These are phyloP conservation scores for Ceratocystis lukuohia DNA, from an alignment of 2,329 filamentous ascomycete genomes.

Conservation along the genomic window DNA sequence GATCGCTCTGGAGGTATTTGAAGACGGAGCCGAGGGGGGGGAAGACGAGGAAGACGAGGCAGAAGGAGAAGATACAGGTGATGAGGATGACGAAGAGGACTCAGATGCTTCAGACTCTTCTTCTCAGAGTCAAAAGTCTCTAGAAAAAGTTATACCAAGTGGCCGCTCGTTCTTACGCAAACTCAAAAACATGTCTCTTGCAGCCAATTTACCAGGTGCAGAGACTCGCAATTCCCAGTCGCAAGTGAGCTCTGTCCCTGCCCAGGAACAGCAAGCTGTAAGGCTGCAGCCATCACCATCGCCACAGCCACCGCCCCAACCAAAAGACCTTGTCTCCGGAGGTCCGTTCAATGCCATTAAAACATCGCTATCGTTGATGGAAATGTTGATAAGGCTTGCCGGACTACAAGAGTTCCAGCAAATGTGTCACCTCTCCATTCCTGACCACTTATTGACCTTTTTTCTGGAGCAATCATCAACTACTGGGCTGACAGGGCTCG, in stretches of 20 bases:
- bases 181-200: neutral
- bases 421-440: constrained; percentile 74
- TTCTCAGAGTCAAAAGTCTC: constrained; percentile 12
- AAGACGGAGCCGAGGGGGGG: constrained; percentile 40
- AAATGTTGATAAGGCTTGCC: constrained; percentile 74
- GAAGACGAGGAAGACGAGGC: constrained; percentile 37
- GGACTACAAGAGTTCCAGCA: constrained; percentile 89
- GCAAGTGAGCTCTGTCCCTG: neutral
- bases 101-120: constrained; percentile 19
- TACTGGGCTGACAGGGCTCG: constrained; percentile 36
- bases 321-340: constrained; percentile 15
- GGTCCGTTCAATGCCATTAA: constrained; percentile 40
- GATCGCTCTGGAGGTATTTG: constrained; percentile 79
- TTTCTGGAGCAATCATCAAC: constrained; percentile 56
- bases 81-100: neutral
- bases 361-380: constrained; percentile 58
- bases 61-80: constrained; percentile 13
- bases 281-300: neutral
- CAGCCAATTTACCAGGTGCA: neutral
- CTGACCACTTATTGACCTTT: constrained; percentile 78
- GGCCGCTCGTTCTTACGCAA: neutral
- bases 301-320: neutral
- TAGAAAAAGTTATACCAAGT: neutral
- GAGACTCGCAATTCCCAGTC: neutral
- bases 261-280: neutral